phyloP scores from a whole-genome alignment of 352 stramenopile genomes.

The Phytophthora crassamura region DNA sequence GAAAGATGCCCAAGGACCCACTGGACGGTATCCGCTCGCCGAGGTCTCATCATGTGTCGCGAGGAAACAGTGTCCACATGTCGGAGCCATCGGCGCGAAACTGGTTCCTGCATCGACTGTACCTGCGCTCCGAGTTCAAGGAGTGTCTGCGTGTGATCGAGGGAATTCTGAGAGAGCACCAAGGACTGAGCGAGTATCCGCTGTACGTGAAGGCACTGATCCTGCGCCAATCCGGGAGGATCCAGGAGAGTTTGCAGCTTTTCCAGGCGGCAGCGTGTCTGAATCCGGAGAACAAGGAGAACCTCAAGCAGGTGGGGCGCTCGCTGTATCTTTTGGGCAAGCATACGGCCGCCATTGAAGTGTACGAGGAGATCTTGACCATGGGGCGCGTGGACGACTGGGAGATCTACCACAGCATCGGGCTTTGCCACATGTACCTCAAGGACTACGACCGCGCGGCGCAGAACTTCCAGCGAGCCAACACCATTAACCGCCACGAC shows the following conservation, averaged over 20 bases:
- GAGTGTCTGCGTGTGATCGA: constrained; percentile 93
- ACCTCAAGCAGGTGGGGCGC: constrained; percentile 91
- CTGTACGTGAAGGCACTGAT: constrained; percentile 94
- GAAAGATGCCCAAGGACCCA: constrained; percentile 23
- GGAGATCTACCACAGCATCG: constrained; percentile 94
- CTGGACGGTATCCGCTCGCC: constrained; percentile 69
- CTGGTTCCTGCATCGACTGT: constrained; percentile 88
- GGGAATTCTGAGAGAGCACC: constrained; percentile 80
- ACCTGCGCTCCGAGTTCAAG: constrained; percentile 86
- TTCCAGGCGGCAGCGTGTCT: constrained; percentile 93
- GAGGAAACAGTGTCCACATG: constrained; percentile 26
- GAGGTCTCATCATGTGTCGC: constrained; percentile 42
- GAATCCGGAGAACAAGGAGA: constrained; percentile 92
- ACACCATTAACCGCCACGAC: constrained; percentile 92
- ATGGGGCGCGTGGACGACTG: constrained; percentile 88
- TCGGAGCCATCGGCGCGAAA: constrained; percentile 68
- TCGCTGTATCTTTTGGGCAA: constrained; percentile 89
- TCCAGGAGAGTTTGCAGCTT: constrained; percentile 91
- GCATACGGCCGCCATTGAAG: constrained; percentile 90
- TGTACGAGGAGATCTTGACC: constrained; percentile 91
- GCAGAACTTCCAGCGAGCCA: constrained; percentile 91
- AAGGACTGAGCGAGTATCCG: constrained; percentile 92
- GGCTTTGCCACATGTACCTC: constrained; percentile 92
- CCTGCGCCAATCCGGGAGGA: constrained; percentile 84
- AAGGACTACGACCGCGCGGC: constrained; percentile 92